Percentiles rank a stretch among this genome's conserved stretches.
Evolutionary conservation across 1,139 yeast genomes (phyloP).

Genomic region (Geotrichum aggregatum): DNA sequence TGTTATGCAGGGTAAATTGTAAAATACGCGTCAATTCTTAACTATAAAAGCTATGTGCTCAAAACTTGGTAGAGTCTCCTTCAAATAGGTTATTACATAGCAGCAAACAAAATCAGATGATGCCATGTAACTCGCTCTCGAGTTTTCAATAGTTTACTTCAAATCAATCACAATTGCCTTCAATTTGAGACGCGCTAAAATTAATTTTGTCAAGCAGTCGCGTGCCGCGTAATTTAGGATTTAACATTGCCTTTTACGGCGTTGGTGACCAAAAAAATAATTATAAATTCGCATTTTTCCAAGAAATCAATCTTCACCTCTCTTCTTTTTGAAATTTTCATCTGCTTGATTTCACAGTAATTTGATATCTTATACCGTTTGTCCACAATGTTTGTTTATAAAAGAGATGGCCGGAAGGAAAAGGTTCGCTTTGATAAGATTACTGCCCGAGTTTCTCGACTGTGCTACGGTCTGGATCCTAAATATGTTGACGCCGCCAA

Average conservation of each 20-base stretch:
- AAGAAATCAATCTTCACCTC: background rate
- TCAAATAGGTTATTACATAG: no score
- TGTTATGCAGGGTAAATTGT: no score
- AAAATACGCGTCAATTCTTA: no score
- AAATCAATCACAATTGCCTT: no score
- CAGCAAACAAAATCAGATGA: no score
- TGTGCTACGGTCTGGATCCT: slow-evolving; percentile 79
- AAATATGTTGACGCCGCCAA: slow-evolving; percentile 82
- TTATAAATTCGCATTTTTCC: no score
- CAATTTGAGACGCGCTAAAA: no score
- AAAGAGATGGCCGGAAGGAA: slow-evolving; percentile 67
- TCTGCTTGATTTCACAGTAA: background rate
- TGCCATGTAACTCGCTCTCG: no score
- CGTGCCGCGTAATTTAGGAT: background rate
- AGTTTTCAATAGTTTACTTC: no score
- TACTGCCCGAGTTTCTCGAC: slow-evolving; percentile 59
- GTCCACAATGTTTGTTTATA: background rate
- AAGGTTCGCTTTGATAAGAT: slow-evolving; percentile 78
- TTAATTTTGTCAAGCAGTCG: no score
- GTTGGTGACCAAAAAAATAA: background rate
- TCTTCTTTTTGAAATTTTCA: background rate
- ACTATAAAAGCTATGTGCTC: no score
- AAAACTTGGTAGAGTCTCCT: no score
- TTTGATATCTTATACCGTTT: background rate
- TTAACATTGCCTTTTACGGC: background rate